phyloP scores from a whole-genome alignment of 345 rosid genomes.

The Bruguiera sexangula region DNA sequence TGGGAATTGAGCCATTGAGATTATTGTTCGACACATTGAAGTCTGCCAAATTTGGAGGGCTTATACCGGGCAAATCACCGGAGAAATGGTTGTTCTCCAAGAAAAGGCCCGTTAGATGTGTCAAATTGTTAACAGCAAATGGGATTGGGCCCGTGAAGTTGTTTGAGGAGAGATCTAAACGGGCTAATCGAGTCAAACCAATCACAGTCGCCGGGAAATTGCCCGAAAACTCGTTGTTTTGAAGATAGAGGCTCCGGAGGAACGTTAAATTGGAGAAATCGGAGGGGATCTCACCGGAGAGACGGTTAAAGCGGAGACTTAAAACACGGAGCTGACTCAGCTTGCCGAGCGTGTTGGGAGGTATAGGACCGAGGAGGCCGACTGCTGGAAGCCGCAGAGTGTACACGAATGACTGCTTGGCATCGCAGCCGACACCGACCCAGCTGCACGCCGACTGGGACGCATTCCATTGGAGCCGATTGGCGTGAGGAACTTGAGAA shows the following conservation, averaged over 20 bases:
- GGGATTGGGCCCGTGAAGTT: conserved; percentile 73
- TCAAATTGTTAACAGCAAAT: conserved; percentile 67
- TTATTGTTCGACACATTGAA: conserved; percentile 76
- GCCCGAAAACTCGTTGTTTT: conserved; percentile 60
- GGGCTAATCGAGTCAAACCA: conserved; percentile 45
- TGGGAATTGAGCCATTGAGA: conserved; percentile 83
- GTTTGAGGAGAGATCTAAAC: conserved; percentile 85
- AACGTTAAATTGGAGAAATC: conserved; percentile 73
- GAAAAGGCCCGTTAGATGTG: conserved; percentile 58
- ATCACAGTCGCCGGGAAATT: conserved; percentile 60
- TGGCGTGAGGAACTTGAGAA: conserved; percentile 50
- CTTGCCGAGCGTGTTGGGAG: conserved; percentile 59
- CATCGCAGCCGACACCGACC: conserved; percentile 79
- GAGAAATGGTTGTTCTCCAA: conserved; percentile 62
- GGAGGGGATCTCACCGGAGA: conserved; percentile 72
- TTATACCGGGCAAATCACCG: conserved; percentile 63
- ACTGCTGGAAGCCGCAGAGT: conserved; percentile 81
- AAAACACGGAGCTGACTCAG: conserved; percentile 74
- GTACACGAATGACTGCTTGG: conserved; percentile 44
- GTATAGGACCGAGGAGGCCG: conserved; percentile 75
- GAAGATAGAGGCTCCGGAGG: conserved; percentile 74
- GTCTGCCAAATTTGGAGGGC: conserved; percentile 22
- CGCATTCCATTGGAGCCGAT: conserved; percentile 73
- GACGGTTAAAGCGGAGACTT: conserved; percentile 81
- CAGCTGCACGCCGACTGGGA: conserved; percentile 73